These are phyloP conservation scores for Penstemon barbatus DNA, from an alignment of 257 asterid genomes.

Conservation along the genomic window DNA sequence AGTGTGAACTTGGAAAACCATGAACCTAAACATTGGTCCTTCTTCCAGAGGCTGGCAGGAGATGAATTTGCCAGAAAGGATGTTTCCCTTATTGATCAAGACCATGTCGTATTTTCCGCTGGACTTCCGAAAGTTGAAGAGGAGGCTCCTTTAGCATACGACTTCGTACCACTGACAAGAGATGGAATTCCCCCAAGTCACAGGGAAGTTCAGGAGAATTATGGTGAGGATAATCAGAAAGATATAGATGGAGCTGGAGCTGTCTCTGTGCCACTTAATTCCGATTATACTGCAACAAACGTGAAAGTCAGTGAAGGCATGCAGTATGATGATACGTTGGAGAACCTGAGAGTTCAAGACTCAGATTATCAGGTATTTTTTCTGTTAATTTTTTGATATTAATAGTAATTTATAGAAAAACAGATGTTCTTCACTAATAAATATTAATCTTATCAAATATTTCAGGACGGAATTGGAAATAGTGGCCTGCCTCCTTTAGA, in stretches of 20 bases:
- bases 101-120: slow-evolving; percentile 33
- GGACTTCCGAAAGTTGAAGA: too few relatives aligned
- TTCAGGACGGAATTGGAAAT: slow-evolving; percentile 58
- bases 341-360: slow-evolving; percentile 49
- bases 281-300: slow-evolving; percentile 33
- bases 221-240: slow-evolving; percentile 42
- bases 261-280: slow-evolving; percentile 40
- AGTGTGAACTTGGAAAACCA: slow-evolving; percentile 84
- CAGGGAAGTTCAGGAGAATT: slow-evolving; percentile 41
- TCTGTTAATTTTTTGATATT: slow-evolving; percentile 3
- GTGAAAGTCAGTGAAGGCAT: slow-evolving; percentile 44
- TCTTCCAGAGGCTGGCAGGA: slow-evolving; percentile 87
- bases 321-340: slow-evolving; percentile 56
- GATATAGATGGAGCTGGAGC: slow-evolving; percentile 42
- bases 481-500: slow-evolving; percentile 61
- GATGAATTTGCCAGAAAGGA: slow-evolving; percentile 76
- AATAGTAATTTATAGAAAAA: slow-evolving; percentile 9
- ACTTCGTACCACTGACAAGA: slow-evolving; percentile 46
- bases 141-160: slow-evolving; percentile 43
- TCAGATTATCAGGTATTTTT: slow-evolving; percentile 67
- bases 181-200: slow-evolving; percentile 48
- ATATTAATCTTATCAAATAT: slow-evolving; percentile 25
- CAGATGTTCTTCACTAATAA: slow-evolving; percentile 4
- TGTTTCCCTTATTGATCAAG: slow-evolving; percentile 90
- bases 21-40: slow-evolving; percentile 93